Percentiles rank a stretch among this genome's conserved stretches.
Evolutionary conservation across 1,284 basidiomycete species (phyloP).

Genomic region (Ganoderma sp.): DNA sequence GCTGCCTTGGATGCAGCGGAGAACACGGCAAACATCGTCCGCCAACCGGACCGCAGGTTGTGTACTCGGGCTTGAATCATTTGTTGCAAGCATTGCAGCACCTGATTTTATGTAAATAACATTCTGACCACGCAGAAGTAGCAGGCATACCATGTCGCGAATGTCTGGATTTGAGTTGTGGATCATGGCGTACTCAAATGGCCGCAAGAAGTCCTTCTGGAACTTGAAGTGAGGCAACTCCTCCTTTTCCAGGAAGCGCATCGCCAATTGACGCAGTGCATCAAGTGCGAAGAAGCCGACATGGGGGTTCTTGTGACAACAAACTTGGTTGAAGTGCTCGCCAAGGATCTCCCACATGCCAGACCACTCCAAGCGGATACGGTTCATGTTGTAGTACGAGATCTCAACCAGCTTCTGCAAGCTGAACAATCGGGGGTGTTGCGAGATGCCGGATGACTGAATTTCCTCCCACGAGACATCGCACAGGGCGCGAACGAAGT

Average conservation of each 20-base stretch:
- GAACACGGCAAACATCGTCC: constrained; percentile 99
- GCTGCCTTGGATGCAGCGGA: constrained; percentile 94
- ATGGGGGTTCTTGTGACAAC: constrained; percentile 97
- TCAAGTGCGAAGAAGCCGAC: constrained; percentile 98
- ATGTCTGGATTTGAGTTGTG: constrained; percentile 96
- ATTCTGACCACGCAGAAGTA: constrained; percentile 1
- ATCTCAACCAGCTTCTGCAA: constrained; percentile 99
- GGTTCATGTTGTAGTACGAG: constrained; percentile 99
- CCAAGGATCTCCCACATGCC: constrained; percentile 98
- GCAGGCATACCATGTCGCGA: constrained; percentile 85
- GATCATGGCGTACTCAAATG: constrained; percentile 98
- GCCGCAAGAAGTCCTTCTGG: constrained; percentile 98
- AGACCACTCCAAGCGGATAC: constrained; percentile 99
- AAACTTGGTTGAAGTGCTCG: constrained; percentile 99
- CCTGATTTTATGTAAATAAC: constrained; percentile 51
- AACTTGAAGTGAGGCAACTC: constrained; percentile 99
- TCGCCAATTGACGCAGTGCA: constrained; percentile 96
- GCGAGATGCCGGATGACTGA: constrained; percentile 92
- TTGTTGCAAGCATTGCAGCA: constrained; percentile 97
- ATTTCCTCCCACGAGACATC: constrained; percentile 99
- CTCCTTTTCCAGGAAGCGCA: constrained; percentile 99
- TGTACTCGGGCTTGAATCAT: constrained; percentile 97
- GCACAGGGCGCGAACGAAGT: constrained; percentile 96
- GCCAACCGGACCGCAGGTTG: constrained; percentile 98
- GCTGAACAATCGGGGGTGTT: constrained; percentile 95